Conservation (phyloP, 192 early-diverging fungal species). For the Rhizophagus sp. region DNA sequence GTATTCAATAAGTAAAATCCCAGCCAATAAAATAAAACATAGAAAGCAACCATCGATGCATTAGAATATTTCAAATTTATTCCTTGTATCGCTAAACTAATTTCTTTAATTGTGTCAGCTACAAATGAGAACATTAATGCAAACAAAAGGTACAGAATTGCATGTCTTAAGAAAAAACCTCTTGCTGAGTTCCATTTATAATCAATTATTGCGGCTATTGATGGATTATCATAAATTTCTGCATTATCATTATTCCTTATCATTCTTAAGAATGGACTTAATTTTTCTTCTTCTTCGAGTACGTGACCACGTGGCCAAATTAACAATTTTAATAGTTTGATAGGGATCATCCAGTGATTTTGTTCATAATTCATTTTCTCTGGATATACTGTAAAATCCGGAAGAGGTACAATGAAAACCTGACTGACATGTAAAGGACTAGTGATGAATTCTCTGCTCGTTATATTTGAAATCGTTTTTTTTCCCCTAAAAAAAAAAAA, state of each 20-base stretch:
- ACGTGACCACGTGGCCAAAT: neutral
- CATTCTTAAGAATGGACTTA: neutral
- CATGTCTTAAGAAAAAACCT: neutral
- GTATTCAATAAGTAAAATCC: neutral
- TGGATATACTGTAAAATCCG: conserved; percentile 10
- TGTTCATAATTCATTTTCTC: neutral
- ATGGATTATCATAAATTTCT: conserved; percentile 5
- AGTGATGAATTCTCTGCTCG: no score
- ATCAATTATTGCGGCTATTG: neutral
- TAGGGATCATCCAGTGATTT: neutral
- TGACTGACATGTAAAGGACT: neutral
- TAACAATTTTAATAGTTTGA: neutral
- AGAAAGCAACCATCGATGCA: neutral
- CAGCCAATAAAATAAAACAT: neutral
- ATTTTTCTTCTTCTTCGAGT: neutral
- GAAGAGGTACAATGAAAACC: neutral
- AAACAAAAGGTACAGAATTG: neutral
- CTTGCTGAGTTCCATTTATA: neutral
- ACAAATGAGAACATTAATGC: neutral
- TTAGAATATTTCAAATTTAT: no score
- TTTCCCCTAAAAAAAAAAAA: no score
- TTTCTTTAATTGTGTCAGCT: neutral
- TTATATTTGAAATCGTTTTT: no score
- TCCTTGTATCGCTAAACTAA: neutral
- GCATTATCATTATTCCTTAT: neutral